These are phyloP conservation scores for Sarocladium kiliense DNA, from an alignment of 2,329 filamentous ascomycete species.

Conservation along the genomic window DNA sequence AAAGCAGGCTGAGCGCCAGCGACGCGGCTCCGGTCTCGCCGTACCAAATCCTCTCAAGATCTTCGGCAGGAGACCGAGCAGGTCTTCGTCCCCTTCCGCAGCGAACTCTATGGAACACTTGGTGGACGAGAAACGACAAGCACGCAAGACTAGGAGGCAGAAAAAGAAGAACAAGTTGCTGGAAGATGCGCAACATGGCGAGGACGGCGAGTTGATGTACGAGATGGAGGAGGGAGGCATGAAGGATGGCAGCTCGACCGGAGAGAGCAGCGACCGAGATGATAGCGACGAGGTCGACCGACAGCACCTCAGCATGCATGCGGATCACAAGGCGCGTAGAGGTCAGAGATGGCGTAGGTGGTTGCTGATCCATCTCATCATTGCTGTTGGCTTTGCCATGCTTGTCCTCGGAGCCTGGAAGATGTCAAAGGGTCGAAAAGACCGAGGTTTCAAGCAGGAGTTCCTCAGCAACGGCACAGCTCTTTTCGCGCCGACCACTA, in stretches of 20 bases:
- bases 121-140: constrained; percentile 12
- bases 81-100: constrained; percentile 27
- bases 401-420: constrained; percentile 55
- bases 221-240: constrained; percentile 82
- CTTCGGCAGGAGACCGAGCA: constrained; percentile 31
- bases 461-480: constrained; percentile 73
- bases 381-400: constrained; percentile 49
- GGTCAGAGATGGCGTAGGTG: constrained; percentile 48
- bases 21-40: constrained; percentile 42
- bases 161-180: constrained; percentile 49
- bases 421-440: constrained; percentile 41
- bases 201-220: constrained; percentile 76
- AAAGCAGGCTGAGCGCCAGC: constrained; percentile 43
- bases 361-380: constrained; percentile 47
- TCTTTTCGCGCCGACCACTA: constrained; percentile 83
- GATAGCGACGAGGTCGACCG: constrained; percentile 55
- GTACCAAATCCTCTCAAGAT: constrained; percentile 46
- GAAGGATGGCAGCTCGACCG: constrained; percentile 60
- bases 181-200: constrained; percentile 52
- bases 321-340: constrained; percentile 42
- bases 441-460: constrained; percentile 28
- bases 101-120: constrained; percentile 40
- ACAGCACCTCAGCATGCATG: constrained; percentile 42
- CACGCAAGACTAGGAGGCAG: constrained; percentile 43
- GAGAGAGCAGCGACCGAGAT: constrained; percentile 56